These are phyloP conservation scores for Myxozyma monticola DNA, from an alignment of 805 yeast species.

Conservation along the genomic window DNA sequence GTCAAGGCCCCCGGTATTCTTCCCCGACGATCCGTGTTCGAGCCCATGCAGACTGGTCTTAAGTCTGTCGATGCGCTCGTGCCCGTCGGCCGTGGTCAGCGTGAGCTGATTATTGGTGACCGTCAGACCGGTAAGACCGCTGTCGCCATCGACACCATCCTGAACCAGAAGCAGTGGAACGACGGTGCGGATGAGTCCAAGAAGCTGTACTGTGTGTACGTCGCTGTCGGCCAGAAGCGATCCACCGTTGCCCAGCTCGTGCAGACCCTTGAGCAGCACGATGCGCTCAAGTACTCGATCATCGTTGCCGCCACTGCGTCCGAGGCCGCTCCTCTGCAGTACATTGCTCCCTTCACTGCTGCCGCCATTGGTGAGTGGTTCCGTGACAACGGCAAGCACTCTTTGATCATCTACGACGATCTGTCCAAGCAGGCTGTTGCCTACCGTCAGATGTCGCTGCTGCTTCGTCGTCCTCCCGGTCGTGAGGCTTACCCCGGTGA, in stretches of 20 bases:
- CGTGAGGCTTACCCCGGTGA: slow-evolving; percentile 98
- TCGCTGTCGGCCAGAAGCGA: slow-evolving; percentile 99
- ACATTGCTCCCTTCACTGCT: slow-evolving; percentile 99
- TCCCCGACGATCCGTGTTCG: slow-evolving; percentile 97
- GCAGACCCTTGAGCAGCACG: slow-evolving; percentile 97
- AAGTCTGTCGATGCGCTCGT: slow-evolving; percentile 98
- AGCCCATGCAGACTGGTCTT: slow-evolving; percentile 99
- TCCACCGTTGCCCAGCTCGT: slow-evolving; percentile 99
- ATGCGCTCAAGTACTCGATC: slow-evolving; percentile 95
- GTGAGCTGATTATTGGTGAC: slow-evolving; percentile 99
- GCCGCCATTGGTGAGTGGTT: slow-evolving; percentile 99
- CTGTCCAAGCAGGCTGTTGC: slow-evolving; percentile 99
- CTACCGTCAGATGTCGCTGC: slow-evolving; percentile 97
- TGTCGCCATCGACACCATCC: slow-evolving; percentile 96
- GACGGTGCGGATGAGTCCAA: slow-evolving; percentile 89
- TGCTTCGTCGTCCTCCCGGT: slow-evolving; percentile 96
- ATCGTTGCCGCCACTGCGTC: slow-evolving; percentile 99
- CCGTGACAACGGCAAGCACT: slow-evolving; percentile 99
- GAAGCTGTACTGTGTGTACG: slow-evolving; percentile 99
- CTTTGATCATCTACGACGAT: slow-evolving; percentile 95
- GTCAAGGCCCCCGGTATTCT: slow-evolving; percentile 99
- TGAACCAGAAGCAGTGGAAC: slow-evolving; percentile 99
- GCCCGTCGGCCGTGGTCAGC: slow-evolving; percentile 99
- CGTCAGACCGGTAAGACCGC: slow-evolving; percentile 99
- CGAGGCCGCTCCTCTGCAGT: slow-evolving; percentile 99